phyloP scores from a whole-genome alignment of 2,329 filamentous ascomycete species.

The Paecilomyces variotii region DNA sequence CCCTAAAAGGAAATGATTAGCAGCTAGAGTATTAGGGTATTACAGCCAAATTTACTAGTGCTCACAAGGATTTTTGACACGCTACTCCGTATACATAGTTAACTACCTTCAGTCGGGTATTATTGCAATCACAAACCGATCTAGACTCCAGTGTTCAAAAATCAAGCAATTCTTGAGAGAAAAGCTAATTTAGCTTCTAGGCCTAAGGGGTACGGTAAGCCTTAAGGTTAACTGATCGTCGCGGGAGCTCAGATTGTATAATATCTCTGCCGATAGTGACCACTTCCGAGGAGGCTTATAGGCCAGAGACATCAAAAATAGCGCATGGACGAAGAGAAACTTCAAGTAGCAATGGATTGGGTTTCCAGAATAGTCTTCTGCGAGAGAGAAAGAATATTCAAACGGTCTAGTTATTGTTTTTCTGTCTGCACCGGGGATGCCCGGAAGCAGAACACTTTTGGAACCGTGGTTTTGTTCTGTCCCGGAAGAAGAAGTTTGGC shows the following conservation, averaged over 20 bases:
- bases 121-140: background rate
- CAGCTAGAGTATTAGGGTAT: background rate
- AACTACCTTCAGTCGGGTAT: too few relatives aligned
- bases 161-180: background rate
- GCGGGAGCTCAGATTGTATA: background rate
- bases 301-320: background rate
- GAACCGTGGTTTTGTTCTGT: too few relatives aligned
- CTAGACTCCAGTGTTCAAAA: background rate
- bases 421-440: too few relatives aligned
- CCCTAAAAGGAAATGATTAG: background rate
- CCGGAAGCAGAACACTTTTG: too few relatives aligned
- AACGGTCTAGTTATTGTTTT: too few relatives aligned
- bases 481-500: too few relatives aligned
- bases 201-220: background rate
- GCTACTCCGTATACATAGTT: too few relatives aligned
- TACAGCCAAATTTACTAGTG: background rate
- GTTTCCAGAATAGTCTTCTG: background rate
- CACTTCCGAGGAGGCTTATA: background rate
- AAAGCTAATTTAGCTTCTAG: background rate
- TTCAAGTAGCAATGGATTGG: background rate
- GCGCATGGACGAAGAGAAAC: background rate
- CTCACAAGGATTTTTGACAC: background rate
- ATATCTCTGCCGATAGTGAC: background rate
- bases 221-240: background rate
- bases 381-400: background rate